Evolutionary conservation across 257 asterid species (phyloP).

Genomic region (Rauvolfia tetraphylla): DNA sequence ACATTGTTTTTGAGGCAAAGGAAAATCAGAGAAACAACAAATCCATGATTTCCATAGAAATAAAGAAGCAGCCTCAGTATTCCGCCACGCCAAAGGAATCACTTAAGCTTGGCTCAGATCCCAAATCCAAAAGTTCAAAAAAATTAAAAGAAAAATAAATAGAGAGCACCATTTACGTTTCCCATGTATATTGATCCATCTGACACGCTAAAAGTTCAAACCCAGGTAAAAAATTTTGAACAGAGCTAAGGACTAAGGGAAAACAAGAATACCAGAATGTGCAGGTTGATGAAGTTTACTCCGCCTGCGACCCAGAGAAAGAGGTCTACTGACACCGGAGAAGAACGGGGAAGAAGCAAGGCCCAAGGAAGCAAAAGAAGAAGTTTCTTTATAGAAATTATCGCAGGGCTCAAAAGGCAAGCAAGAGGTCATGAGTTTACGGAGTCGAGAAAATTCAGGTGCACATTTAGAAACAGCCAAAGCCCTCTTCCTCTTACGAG

Average conservation of each 20-base stretch:
- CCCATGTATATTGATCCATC: background rate
- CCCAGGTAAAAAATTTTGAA: background rate
- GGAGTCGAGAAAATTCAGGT: constrained; percentile 35
- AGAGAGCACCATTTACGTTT: background rate
- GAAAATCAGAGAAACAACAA: background rate
- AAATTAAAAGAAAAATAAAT: background rate
- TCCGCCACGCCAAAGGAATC: background rate
- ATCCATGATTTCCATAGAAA: background rate
- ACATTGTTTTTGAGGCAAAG: background rate
- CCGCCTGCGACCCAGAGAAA: constrained; percentile 38
- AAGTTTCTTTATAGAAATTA: constrained; percentile 27
- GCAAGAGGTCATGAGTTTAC: constrained; percentile 47
- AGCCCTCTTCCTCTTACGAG: constrained; percentile 41
- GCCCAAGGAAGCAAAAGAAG: constrained; percentile 24
- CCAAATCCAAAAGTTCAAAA: constrained; percentile 2
- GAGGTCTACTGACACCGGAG: constrained; percentile 40
- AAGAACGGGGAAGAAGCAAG: constrained; percentile 31
- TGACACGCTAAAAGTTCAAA: background rate
- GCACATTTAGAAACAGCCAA: constrained; percentile 33
- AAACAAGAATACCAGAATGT: constrained; percentile 37
- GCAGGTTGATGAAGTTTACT: constrained; percentile 29
- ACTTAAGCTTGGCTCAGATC: constrained; percentile 6
- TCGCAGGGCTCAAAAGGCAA: constrained; percentile 56
- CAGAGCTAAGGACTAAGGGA: background rate
- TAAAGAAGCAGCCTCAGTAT: background rate